Evolutionary conservation across 176 grass and related monocot genomes (phyloP).

Genomic region (Cenchrus purpureus): DNA sequence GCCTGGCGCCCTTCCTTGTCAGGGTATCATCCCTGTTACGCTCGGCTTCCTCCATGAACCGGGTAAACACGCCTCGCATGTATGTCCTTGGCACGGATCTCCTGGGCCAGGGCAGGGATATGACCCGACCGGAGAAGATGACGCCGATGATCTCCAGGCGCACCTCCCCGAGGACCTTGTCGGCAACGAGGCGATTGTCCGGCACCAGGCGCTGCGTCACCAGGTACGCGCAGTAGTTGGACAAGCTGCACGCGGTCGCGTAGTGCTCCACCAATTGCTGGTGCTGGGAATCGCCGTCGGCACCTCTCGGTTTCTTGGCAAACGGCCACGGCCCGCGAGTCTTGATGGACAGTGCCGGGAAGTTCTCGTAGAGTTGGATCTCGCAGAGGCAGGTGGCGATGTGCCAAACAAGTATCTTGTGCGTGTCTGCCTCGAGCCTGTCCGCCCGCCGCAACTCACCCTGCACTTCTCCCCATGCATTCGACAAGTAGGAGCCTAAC

Average conservation of each 20-base stretch:
- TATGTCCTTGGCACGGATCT: too few species aligned
- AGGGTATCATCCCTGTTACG: too few species aligned
- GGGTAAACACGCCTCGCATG: neutral
- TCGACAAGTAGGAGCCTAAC: neutral
- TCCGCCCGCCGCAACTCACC: neutral
- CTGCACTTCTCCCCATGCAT: neutral
- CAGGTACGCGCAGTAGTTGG: too few species aligned
- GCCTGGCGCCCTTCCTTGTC: neutral
- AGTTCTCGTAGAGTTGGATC: neutral
- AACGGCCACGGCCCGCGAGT: too few species aligned
- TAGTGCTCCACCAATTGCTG: too few species aligned
- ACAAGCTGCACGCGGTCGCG: too few species aligned
- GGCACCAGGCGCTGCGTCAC: too few species aligned
- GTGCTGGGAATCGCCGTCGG: too few species aligned
- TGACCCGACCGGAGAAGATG: neutral
- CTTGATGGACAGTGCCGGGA: too few species aligned
- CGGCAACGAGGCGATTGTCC: too few species aligned
- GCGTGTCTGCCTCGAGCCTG: neutral
- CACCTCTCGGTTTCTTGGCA: too few species aligned
- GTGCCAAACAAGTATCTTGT: constrained; percentile 37
- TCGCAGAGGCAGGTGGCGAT: constrained; percentile 16
- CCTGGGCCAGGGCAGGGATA: neutral
- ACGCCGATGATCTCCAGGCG: rapidly evolving
- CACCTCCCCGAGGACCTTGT: neutral
- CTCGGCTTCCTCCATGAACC: neutral